Evolutionary conservation across 2,329 filamentous ascomycete species (phyloP).

Genomic region (Aspergillus sp.): DNA sequence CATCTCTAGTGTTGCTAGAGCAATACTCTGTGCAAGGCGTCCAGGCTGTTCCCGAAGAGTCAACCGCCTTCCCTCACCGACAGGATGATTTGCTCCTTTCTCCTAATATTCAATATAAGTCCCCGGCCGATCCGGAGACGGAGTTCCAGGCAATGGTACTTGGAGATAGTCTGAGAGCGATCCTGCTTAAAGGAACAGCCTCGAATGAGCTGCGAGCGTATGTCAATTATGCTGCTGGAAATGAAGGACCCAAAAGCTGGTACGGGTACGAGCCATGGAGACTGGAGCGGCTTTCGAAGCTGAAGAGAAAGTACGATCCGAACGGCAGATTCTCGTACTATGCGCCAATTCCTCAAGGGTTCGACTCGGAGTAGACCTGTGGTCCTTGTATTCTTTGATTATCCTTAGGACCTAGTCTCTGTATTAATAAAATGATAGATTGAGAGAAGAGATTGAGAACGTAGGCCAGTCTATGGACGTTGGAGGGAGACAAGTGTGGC

Average conservation of each 20-base stretch:
- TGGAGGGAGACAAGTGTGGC: constrained; percentile 3
- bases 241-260: constrained; percentile 47
- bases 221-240: constrained; percentile 59
- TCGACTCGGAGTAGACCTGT: neutral
- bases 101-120: constrained; percentile 43
- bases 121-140: constrained; percentile 29
- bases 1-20: constrained; percentile 57
- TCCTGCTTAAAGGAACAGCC: constrained; percentile 43
- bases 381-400: neutral
- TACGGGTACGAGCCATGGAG: constrained; percentile 59
- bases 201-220: constrained; percentile 45
- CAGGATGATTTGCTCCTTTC: constrained; percentile 46
- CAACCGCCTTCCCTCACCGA: constrained; percentile 52
- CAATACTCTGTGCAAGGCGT: constrained; percentile 55
- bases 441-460: neutral
- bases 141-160: constrained; percentile 41
- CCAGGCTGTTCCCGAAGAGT: constrained; percentile 35
- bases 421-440: neutral
- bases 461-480: neutral
- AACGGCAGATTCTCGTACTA: constrained; percentile 12
- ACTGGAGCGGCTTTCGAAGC: constrained; percentile 45
- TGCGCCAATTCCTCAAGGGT: constrained; percentile 14
- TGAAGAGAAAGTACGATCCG: constrained; percentile 40
- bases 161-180: constrained; percentile 45
- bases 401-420: neutral